These are phyloP conservation scores for Orobanche coerulescens DNA, from an alignment of 257 asterid genomes.

Conservation along the genomic window DNA sequence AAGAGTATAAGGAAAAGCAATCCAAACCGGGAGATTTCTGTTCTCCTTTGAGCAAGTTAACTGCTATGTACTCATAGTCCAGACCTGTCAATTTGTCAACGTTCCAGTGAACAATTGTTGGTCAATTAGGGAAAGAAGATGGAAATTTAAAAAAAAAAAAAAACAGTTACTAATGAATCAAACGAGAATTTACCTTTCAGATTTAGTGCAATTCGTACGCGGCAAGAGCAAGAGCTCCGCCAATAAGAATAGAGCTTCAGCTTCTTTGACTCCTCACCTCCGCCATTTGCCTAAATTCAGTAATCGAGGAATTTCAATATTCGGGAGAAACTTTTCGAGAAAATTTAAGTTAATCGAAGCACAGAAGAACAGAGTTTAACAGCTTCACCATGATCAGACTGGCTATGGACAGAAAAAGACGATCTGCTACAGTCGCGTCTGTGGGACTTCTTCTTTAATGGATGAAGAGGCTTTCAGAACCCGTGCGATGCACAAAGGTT, in stretches of 20 bases:
- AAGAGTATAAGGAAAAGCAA: neutral
- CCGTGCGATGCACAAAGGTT: no score
- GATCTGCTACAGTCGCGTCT: no score
- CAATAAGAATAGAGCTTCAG: constrained; percentile 68
- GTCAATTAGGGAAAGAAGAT: neutral
- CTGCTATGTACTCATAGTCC: constrained; percentile 62
- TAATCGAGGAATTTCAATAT: neutral
- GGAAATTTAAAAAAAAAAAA: neutral
- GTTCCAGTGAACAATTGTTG: neutral
- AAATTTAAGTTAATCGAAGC: neutral
- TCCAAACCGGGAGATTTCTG: constrained; percentile 60
- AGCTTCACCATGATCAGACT: constrained; percentile 26
- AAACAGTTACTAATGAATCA: neutral
- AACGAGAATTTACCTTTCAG: constrained; percentile 41
- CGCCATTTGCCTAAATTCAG: constrained; percentile 29
- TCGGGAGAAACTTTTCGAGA: neutral
- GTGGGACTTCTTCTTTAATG: no score
- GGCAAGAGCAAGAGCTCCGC: constrained; percentile 80
- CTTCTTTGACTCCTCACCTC: constrained; percentile 35
- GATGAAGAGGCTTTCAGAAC: no score
- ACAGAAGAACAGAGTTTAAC: neutral
- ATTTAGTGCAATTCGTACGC: constrained; percentile 72
- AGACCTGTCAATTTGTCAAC: constrained; percentile 35
- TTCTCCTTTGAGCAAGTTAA: constrained; percentile 73
- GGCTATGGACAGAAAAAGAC: no score